phyloP scores from a whole-genome alignment of 305 asterid species.

The Galium porrigens region DNA sequence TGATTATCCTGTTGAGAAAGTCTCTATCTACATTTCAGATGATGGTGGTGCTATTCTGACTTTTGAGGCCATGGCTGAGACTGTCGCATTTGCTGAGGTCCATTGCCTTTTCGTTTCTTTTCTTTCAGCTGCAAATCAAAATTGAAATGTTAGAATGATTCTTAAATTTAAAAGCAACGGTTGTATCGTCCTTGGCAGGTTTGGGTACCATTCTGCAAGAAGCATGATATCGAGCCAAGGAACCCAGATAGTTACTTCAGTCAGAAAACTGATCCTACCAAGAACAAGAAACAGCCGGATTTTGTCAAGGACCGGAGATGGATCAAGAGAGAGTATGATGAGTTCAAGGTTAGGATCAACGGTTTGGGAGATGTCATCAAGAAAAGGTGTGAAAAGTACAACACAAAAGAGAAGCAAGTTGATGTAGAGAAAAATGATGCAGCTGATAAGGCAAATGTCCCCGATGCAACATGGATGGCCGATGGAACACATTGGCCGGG shows the following conservation, averaged over 20 bases:
- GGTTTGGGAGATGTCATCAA: constrained; percentile 63
- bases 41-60: constrained; percentile 85
- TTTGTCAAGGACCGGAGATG: constrained; percentile 88
- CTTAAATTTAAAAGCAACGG: not conserved
- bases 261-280: constrained; percentile 67
- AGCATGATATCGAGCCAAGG: constrained; percentile 80
- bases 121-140: not conserved
- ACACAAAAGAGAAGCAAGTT: constrained; percentile 41
- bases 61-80: constrained; percentile 29
- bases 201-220: constrained; percentile 95
- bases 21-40: constrained; percentile 64
- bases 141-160: not conserved
- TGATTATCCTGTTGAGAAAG: constrained; percentile 78
- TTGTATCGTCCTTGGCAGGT: constrained; percentile 24
- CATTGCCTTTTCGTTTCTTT: not conserved
- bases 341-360: constrained; percentile 83
- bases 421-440: constrained; percentile 39
- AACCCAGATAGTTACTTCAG: constrained; percentile 92
- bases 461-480: constrained; percentile 86
- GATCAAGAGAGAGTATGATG: constrained; percentile 95
- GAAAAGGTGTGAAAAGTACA: constrained; percentile 60
- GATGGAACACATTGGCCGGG: constrained; percentile 98
- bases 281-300: constrained; percentile 64
- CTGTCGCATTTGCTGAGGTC: constrained; percentile 17
- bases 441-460: constrained; percentile 27